Percentiles rank a stretch among this genome's conserved stretches.
Conservation (phyloP, 2,329 filamentous ascomycete genomes). For the Phoma sp. region DNA sequence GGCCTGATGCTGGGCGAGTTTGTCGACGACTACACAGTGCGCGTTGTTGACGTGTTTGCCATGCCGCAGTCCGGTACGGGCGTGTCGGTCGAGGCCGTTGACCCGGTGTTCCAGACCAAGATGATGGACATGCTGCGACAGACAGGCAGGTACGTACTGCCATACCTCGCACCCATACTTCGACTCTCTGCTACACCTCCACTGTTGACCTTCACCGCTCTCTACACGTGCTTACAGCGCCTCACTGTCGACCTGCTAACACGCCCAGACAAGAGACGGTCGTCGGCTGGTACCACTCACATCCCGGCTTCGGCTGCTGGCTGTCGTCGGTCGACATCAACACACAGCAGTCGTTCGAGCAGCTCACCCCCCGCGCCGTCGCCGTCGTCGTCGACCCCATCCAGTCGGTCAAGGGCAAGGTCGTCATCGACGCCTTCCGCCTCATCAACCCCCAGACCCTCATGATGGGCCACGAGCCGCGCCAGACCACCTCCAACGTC, state of each 20-base stretch:
- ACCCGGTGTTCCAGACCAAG: constrained; percentile 98
- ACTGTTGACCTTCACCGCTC: too few relatives aligned
- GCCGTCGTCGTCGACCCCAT: constrained; percentile 98
- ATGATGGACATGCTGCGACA: constrained; percentile 99
- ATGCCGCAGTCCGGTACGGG: constrained; percentile 99
- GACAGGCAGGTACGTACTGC: constrained; percentile 84
- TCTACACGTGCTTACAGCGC: too few relatives aligned
- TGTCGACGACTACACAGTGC: constrained; percentile 97
- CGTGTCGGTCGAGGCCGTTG: constrained; percentile 97
- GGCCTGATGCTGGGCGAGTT: constrained; percentile 98
- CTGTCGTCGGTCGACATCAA: constrained; percentile 99
- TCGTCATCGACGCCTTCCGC: constrained; percentile 98
- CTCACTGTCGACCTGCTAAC: too few relatives aligned
- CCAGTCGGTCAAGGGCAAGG: constrained; percentile 99
- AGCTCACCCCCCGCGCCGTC: constrained; percentile 93
- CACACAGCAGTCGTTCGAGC: constrained; percentile 99
- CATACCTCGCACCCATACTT: too few relatives aligned
- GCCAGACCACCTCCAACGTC: constrained; percentile 96
- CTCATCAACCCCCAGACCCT: constrained; percentile 97
- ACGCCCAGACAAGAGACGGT: constrained; percentile 84
- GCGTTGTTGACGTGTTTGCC: constrained; percentile 97
- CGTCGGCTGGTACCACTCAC: constrained; percentile 99
- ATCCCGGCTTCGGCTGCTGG: constrained; percentile 99
- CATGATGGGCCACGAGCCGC: constrained; percentile 96
- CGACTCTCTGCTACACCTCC: too few relatives aligned